phyloP scores from a whole-genome alignment of 352 stramenopile species.

The Globisporangium rhizosaccharum region DNA sequence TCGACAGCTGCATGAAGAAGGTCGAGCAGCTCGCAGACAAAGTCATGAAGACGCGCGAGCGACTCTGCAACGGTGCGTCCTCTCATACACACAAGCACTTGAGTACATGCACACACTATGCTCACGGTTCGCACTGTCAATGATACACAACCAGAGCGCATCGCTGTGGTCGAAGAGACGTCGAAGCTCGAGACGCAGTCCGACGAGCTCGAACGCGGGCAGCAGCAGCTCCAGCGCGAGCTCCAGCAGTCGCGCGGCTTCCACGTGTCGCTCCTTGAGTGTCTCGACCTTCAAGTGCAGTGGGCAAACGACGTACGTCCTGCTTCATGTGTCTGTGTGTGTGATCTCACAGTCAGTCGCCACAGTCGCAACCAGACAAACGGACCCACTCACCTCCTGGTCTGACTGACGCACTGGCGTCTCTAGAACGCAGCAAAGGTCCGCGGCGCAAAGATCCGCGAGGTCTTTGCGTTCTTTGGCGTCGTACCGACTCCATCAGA shows the following conservation, averaged over 20 bases:
- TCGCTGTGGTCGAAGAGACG: conserved; percentile 49
- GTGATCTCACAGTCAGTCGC: not conserved
- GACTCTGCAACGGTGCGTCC: conserved; percentile 49
- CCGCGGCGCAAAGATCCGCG: conserved; percentile 59
- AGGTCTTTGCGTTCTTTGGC: conserved; percentile 64
- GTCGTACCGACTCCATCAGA: conserved; percentile 5
- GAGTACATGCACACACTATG: not conserved
- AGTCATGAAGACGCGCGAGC: conserved; percentile 68
- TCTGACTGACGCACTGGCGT: not conserved
- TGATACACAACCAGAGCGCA: conserved; percentile 26
- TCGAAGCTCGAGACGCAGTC: conserved; percentile 44
- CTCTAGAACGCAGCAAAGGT: conserved; percentile 54
- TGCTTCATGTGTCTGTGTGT: not conserved
- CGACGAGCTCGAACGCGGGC: conserved; percentile 29
- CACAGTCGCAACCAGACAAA: too few relatives aligned
- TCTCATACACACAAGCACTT: not conserved
- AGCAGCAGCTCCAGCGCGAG: conserved; percentile 36
- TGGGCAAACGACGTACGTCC: conserved; percentile 46
- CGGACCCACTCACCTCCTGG: not conserved
- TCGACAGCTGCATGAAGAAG: conserved; percentile 47
- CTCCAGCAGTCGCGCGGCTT: conserved; percentile 24
- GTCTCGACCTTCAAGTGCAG: conserved; percentile 61
- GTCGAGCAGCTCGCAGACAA: conserved; percentile 50
- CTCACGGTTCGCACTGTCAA: not conserved
- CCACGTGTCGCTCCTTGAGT: conserved; percentile 49